Conservation (phyloP, 352 stramenopile species). For the Phytophthora quininea region DNA sequence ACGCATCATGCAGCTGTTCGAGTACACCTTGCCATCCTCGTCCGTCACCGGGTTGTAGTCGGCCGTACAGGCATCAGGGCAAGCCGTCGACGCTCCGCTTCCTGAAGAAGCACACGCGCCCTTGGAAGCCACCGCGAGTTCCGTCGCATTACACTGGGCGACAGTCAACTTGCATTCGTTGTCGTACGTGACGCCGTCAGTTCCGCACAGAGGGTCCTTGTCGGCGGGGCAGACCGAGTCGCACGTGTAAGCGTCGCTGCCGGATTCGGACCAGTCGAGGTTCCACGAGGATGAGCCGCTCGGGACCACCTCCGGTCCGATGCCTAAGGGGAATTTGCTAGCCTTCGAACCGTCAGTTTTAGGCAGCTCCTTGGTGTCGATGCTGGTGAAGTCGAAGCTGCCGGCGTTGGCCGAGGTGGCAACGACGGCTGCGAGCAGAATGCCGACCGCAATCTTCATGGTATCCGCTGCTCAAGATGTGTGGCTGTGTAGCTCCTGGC, state of each 20-base stretch:
- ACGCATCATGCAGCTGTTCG: constrained; percentile 24
- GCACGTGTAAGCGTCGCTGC: constrained; percentile 20
- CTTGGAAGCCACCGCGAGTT: constrained; percentile 11
- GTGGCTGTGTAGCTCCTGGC: neutral
- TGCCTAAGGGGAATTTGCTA: constrained; percentile 6
- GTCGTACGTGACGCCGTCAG: constrained; percentile 32
- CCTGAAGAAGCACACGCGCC: constrained; percentile 23
- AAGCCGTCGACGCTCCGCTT: constrained; percentile 3
- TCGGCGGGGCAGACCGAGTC: constrained; percentile 32
- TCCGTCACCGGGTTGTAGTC: constrained; percentile 24
- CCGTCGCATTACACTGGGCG: constrained; percentile 21
- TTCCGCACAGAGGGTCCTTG: constrained; percentile 41
- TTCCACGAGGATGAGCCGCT: constrained; percentile 26
- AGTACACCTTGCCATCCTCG: constrained; percentile 23
- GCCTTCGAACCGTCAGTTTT: constrained; percentile 2
- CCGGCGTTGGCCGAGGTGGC: constrained; percentile 12
- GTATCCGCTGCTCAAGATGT: neutral
- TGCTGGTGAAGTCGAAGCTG: constrained; percentile 12
- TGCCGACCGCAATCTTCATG: constrained; percentile 25
- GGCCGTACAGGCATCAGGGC: constrained; percentile 22
- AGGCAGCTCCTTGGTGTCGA: constrained; percentile 12
- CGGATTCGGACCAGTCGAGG: constrained; percentile 1
- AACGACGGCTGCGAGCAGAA: constrained; percentile 22
- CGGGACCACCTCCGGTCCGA: constrained; percentile 18
- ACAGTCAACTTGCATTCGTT: constrained; percentile 30